Evolutionary conservation across 2,329 filamentous ascomycete genomes (phyloP).

Genomic region (Keithomyces neogunnii): DNA sequence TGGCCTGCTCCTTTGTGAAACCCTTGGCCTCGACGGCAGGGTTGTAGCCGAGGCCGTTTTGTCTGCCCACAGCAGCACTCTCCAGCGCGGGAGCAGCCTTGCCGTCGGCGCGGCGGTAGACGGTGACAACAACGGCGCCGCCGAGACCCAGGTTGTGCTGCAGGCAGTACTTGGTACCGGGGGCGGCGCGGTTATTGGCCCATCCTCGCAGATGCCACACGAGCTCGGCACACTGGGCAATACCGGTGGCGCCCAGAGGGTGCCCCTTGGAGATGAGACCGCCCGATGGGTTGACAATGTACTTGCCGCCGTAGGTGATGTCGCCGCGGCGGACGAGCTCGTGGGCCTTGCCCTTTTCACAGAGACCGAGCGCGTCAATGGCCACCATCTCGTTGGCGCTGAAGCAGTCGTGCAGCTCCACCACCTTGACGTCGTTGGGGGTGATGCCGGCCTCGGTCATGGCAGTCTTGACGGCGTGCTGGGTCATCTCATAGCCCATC

Average conservation of each 20-base stretch:
- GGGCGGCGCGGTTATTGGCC: constrained; percentile 79
- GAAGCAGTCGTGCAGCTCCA: constrained; percentile 96
- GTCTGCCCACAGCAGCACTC: constrained; percentile 54
- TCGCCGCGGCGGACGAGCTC: constrained; percentile 80
- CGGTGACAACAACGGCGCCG: constrained; percentile 81
- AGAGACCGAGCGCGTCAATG: constrained; percentile 78
- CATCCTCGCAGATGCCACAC: constrained; percentile 94
- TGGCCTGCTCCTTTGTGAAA: constrained; percentile 71
- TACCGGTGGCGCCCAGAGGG: constrained; percentile 85
- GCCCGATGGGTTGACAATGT: constrained; percentile 87
- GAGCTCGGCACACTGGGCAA: constrained; percentile 90
- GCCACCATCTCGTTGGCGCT: constrained; percentile 88
- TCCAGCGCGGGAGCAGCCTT: constrained; percentile 51
- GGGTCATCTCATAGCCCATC: constrained; percentile 80
- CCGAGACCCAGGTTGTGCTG: constrained; percentile 93
- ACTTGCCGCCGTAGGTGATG: constrained; percentile 81
- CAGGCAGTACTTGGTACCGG: constrained; percentile 62
- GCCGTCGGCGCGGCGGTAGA: constrained; percentile 80
- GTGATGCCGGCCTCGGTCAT: constrained; percentile 63
- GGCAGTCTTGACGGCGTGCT: constrained; percentile 61
- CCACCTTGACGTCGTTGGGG: constrained; percentile 66
- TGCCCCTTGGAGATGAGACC: constrained; percentile 95
- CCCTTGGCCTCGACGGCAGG: constrained; percentile 84
- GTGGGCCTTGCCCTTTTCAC: constrained; percentile 74
- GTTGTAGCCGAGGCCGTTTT: constrained; percentile 75